Evolutionary conservation across 352 stramenopile species (phyloP).

Genomic region (Discostella stelligera): DNA sequence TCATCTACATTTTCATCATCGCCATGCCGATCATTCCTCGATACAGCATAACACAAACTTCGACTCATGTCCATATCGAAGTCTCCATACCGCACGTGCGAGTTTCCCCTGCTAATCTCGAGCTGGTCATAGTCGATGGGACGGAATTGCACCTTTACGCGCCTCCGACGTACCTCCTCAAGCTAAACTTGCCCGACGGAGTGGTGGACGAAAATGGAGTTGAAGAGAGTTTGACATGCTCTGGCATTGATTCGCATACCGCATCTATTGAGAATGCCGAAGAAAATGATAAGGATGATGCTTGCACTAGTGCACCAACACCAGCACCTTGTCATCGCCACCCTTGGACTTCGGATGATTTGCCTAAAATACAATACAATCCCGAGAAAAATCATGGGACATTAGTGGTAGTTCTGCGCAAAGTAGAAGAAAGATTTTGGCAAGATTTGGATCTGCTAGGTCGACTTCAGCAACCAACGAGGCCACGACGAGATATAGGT

Average conservation of each 20-base stretch:
- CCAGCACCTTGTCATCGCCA: neutral
- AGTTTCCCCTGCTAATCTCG: slow-evolving; percentile 70
- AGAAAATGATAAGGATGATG: slow-evolving; percentile 55
- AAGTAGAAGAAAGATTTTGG: slow-evolving; percentile 61
- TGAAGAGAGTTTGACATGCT: slow-evolving; percentile 21
- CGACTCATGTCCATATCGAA: slow-evolving; percentile 63
- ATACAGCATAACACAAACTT: slow-evolving; percentile 79
- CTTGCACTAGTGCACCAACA: neutral
- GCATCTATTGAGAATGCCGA: slow-evolving; percentile 89
- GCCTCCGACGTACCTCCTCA: slow-evolving; percentile 94
- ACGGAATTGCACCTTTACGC: slow-evolving; percentile 86
- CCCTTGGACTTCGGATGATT: slow-evolving; percentile 46
- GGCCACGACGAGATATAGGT: slow-evolving; percentile 14
- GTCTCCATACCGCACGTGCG: slow-evolving; percentile 82
- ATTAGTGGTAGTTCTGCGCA: slow-evolving; percentile 50
- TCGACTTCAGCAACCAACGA: slow-evolving; percentile 52
- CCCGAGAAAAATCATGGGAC: slow-evolving; percentile 56
- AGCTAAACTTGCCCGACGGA: slow-evolving; percentile 88
- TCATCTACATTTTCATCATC: neutral
- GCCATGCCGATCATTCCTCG: slow-evolving; percentile 78
- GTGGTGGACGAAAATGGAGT: slow-evolving; percentile 53
- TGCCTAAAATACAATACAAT: slow-evolving; percentile 63
- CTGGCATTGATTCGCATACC: slow-evolving; percentile 84
- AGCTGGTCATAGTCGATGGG: slow-evolving; percentile 81
- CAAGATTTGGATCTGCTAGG: slow-evolving; percentile 74